Percentiles rank a stretch among this genome's conserved stretches.
These are phyloP conservation scores for Globisporangium nagaii DNA, from an alignment of 352 stramenopile species.

Conservation along the genomic window DNA sequence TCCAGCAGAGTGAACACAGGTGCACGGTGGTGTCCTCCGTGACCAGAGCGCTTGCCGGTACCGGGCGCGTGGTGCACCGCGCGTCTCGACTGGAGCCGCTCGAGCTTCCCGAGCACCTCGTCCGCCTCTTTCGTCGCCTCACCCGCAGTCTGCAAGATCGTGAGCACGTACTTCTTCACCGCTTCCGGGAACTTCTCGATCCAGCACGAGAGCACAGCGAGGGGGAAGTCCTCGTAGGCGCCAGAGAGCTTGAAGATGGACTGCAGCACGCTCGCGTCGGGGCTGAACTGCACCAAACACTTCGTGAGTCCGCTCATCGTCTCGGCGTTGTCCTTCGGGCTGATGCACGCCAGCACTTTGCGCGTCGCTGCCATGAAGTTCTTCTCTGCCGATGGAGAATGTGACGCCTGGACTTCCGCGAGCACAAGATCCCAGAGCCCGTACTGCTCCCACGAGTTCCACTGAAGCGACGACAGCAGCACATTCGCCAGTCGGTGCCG, in stretches of 20 bases:
- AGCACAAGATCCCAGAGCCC: constrained; percentile 76
- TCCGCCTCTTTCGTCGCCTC: constrained; percentile 38
- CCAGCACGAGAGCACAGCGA: constrained; percentile 65
- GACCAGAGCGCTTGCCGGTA: constrained; percentile 5
- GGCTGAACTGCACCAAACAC: constrained; percentile 64
- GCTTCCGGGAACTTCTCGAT: constrained; percentile 56
- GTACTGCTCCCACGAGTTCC: constrained; percentile 82
- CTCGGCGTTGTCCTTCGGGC: constrained; percentile 62
- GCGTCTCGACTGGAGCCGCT: constrained; percentile 47
- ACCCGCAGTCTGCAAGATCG: constrained; percentile 30
- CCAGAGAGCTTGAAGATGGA: constrained; percentile 68
- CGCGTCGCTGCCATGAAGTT: constrained; percentile 61
- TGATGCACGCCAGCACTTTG: constrained; percentile 74
- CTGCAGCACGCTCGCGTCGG: constrained; percentile 63
- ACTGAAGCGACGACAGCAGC: constrained; percentile 68
- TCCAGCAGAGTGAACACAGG: constrained; percentile 31
- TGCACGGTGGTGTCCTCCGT: not conserved
- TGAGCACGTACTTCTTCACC: constrained; percentile 53
- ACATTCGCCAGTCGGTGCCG: constrained; percentile 64
- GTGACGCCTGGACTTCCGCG: constrained; percentile 49
- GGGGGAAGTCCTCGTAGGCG: constrained; percentile 57
- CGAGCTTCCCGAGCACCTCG: constrained; percentile 56
- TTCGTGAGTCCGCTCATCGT: constrained; percentile 74
- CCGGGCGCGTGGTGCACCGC: constrained; percentile 5
- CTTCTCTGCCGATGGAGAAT: constrained; percentile 24